These are phyloP conservation scores for Aspergillus sp. DNA, from an alignment of 2,329 filamentous ascomycete species.

Conservation along the genomic window DNA sequence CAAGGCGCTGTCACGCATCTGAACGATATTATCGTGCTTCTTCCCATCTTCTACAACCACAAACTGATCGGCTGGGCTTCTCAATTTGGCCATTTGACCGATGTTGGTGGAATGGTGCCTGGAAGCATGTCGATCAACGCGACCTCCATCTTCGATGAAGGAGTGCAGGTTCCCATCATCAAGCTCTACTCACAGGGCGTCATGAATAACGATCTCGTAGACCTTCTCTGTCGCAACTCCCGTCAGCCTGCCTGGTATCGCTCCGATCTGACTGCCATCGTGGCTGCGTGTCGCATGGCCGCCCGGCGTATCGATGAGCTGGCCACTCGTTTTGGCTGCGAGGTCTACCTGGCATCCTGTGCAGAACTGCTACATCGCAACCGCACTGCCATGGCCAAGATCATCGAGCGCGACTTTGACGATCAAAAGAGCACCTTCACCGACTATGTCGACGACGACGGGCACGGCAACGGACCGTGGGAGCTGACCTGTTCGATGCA, in stretches of 20 bases:
- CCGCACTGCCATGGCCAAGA: constrained; percentile 39
- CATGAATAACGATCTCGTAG: constrained; percentile 42
- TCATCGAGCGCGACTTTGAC: constrained; percentile 44
- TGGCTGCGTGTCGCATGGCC: constrained; percentile 44
- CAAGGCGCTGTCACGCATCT: constrained; percentile 47
- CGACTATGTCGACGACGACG: constrained; percentile 49
- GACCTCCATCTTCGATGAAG: constrained; percentile 46
- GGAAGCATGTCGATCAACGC: constrained; percentile 49
- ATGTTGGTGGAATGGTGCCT: constrained; percentile 44
- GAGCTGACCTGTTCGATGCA: constrained; percentile 46
- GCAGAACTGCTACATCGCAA: constrained; percentile 43
- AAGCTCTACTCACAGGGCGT: constrained; percentile 43
- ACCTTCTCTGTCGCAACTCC: constrained; percentile 46
- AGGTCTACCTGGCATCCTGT: constrained; percentile 44
- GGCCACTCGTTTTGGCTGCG: constrained; percentile 39
- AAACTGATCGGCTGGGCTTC: constrained; percentile 46
- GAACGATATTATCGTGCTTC: constrained; percentile 47
- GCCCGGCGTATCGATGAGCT: constrained; percentile 43
- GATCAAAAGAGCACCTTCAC: constrained; percentile 41
- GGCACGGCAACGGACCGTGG: constrained; percentile 42
- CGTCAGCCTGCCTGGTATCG: constrained; percentile 47
- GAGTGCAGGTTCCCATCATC: constrained; percentile 46
- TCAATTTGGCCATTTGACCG: constrained; percentile 48
- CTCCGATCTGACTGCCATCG: constrained; percentile 43
- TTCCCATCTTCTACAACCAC: constrained; percentile 44